Conservation (phyloP, 257 asterid genomes). For the Solanum piurae region DNA sequence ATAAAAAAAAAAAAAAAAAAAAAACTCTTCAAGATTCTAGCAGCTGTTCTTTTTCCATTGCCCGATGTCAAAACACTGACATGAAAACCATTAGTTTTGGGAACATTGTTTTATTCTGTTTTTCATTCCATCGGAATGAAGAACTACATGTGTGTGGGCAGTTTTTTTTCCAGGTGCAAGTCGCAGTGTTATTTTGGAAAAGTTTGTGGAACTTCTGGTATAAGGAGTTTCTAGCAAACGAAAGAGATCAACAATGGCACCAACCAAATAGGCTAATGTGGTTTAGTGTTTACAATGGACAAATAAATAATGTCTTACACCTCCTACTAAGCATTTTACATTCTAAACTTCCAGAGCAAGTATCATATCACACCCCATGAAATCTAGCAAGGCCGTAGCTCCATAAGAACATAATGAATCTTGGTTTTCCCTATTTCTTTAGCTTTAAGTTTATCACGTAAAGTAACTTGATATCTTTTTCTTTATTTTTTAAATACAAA, state of each 20-base stretch:
- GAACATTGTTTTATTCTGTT: neutral
- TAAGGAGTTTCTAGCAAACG: neutral
- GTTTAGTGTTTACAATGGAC: neutral
- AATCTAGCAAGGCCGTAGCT: neutral
- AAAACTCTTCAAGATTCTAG: neutral
- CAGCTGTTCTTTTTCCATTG: neutral
- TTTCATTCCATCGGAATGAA: neutral
- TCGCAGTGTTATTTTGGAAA: neutral
- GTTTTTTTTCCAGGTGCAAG: neutral
- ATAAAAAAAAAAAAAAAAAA: no score
- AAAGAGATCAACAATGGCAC: neutral
- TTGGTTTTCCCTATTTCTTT: neutral
- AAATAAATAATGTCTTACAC: neutral
- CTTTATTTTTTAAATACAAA: neutral
- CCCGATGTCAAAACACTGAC: neutral
- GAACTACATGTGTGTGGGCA: neutral
- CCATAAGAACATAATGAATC: neutral
- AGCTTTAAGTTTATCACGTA: neutral
- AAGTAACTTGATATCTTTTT: neutral
- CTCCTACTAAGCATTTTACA: neutral
- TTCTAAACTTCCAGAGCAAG: neutral
- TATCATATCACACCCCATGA: neutral
- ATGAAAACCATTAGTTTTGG: neutral
- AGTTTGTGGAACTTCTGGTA: neutral
- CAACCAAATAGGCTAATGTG: neutral